Evolutionary conservation across 345 rosid species (phyloP), one percentile per base, ranked within the genome.

Genomic region (Lenwebbia sp.): DNA sequence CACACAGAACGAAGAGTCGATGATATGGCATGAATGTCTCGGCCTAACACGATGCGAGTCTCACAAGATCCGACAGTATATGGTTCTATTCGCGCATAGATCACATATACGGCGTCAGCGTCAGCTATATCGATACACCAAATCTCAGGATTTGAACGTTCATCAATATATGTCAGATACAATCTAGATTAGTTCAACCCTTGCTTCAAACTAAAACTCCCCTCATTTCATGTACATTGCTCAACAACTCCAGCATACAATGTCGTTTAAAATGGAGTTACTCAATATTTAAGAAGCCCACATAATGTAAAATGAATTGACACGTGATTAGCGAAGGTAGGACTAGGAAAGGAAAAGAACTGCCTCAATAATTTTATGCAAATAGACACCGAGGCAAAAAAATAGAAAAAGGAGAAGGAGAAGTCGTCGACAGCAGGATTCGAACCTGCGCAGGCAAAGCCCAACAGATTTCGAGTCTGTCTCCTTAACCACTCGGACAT

Each of bases 401-500:
- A 23, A 44, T 87, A 1, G 51, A 14, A 17, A 75, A 75, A 21
- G 22, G 19, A 10, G 50, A 0, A 21, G 13, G 2, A 2, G 0
- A 54, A 0, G 0, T 21, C 99, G 98, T 96, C 99, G 94, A 94
- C 95, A 96, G 96, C 96, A 96, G 99, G 98, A 97, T 96, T 97
- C 99, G 96, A 96, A 96, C 98, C 99, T 95, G 98, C 98, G 98
- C 99, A 93, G 98, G 98, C 98, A 92, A 1, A 89, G 98, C 98
- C 99, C 98, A 97, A 94, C 95, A 94, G 98, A 96, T 94, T 97
- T 97, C 98, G 98, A 96, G 95, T 96, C 99, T 94, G 94, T 95
- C 98, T 96, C 98, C 99, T 97, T 95, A 94, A 95, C 98, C 99
- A 96, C 98, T 95, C 99, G 98, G 98, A 95, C 98, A 97, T 94